These are phyloP conservation scores for Solanum medicagineum DNA, from an alignment of 257 asterid genomes.

Conservation along the genomic window DNA sequence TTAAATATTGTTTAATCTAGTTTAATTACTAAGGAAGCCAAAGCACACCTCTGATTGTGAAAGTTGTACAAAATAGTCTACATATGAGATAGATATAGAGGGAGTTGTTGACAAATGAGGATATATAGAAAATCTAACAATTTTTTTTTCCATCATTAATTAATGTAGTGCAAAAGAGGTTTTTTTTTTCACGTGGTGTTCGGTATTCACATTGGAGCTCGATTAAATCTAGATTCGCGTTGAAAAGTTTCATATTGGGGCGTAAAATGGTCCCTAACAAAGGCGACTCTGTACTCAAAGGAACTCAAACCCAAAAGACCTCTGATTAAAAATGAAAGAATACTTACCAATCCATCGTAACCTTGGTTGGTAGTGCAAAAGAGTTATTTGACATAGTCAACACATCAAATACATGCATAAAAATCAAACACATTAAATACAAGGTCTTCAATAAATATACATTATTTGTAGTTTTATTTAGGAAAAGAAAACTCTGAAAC, in stretches of 20 bases:
- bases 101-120: background rate
- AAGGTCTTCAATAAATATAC: background rate
- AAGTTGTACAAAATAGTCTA: background rate
- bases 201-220: too few relatives aligned
- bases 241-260: too few relatives aligned
- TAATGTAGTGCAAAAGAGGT: background rate
- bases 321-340: too few relatives aligned
- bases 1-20: background rate
- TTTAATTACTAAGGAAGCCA: background rate
- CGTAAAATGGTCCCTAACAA: too few relatives aligned
- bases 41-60: background rate
- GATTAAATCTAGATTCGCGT: too few relatives aligned
- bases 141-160: background rate
- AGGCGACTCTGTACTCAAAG: too few relatives aligned
- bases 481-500: background rate
- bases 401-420: background rate
- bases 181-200: background rate
- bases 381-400: background rate
- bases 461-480: background rate
- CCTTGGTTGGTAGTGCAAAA: background rate
- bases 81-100: background rate
- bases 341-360: too few relatives aligned
- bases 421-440: background rate
- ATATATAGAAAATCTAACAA: background rate
- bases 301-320: accelerated